Base-by-base conservation (phyloP, 805 yeast species). In the Kodamaea leandrae region DNA sequence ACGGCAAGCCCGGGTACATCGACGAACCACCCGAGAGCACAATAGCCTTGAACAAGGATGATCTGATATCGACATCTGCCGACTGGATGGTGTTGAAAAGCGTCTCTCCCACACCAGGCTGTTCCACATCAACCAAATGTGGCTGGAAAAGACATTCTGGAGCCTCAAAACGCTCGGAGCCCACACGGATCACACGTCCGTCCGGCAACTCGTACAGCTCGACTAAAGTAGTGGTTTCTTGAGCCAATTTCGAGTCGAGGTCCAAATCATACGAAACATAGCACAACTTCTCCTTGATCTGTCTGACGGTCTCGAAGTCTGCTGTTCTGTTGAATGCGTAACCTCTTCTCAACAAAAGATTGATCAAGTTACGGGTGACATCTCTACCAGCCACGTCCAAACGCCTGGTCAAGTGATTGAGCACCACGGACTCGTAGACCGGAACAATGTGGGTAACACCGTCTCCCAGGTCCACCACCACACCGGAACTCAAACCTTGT, bases 361-460 rank as follows among this genome's bases (percentile, higher is more conserved):
- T 93, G 65, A 93, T 90, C 66, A 93, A 74, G 64, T 93, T 88
- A 58, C 96, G 80, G n/a, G 99, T 93, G 36, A 93, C 97, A 58
- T 93, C 99, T 63, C 99, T 80, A 54, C 99, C 99, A 4, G 99
- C 99, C 46, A 93, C 96, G 63, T 93, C 96, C 54, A 93, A 72
- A 61, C 99, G 81, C 57, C 83, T 79, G 14, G 96, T 91, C 55
- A 88, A 74, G 64, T 93, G 98, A 63, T 87, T 91, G 60, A 93
- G 77, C n/a, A 93, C 99, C 32, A 87, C 96, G 4, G 95, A 83
- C 67, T 93, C 98, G 63, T 93, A 93, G 28, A 93, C 99, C 16
- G 99, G 99, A 32, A 93, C 97, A 64, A 93, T 84, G 61, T 93
- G 99, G 3, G 99, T 93, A 35, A 91, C 99, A 67, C 98, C 98